A percentile compares a stretch with the other conserved stretches of the same genome.
Evolutionary conservation across 495 filamentous ascomycete species (phyloP).

Genomic region (Neurospora tetrasperma): DNA sequence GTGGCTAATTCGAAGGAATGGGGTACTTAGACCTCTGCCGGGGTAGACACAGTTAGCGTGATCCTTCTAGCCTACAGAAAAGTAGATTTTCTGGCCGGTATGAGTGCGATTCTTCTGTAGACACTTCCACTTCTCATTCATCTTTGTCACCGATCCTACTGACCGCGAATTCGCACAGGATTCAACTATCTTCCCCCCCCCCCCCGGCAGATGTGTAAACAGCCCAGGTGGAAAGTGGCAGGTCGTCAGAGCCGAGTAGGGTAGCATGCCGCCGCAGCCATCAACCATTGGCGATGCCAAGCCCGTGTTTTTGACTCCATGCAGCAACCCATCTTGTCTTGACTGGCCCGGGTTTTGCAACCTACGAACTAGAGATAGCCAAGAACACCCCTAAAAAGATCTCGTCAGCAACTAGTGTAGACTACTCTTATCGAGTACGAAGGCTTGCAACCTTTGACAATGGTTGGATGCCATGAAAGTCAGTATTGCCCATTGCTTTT

Average conservation of each 20-base stretch:
- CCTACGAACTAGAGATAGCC: not conserved
- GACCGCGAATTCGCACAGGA: not conserved
- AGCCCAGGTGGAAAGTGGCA: not conserved
- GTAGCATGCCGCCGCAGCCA: not conserved
- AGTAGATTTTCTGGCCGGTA: too few relatives aligned
- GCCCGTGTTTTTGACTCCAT: not conserved
- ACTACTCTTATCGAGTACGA: not conserved
- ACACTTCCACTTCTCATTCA: too few relatives aligned
- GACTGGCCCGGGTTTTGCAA: not conserved
- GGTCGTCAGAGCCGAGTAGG: not conserved
- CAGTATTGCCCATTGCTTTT: not conserved
- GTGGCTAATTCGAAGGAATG: not conserved
- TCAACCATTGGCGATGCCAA: not conserved
- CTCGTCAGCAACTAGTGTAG: not conserved
- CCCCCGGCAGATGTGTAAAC: not conserved
- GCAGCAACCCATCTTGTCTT: not conserved
- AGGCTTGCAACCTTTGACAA: not conserved
- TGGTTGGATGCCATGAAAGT: not conserved
- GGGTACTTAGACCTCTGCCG: not conserved
- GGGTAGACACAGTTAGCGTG: too few relatives aligned
- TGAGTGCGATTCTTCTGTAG: too few relatives aligned
- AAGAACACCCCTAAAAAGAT: not conserved
- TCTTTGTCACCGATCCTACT: not conserved
- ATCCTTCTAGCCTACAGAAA: too few relatives aligned
- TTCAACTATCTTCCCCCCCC: not conserved